Base-by-base conservation (phyloP, 441 rosid genomes). In the Croton setiger region DNA sequence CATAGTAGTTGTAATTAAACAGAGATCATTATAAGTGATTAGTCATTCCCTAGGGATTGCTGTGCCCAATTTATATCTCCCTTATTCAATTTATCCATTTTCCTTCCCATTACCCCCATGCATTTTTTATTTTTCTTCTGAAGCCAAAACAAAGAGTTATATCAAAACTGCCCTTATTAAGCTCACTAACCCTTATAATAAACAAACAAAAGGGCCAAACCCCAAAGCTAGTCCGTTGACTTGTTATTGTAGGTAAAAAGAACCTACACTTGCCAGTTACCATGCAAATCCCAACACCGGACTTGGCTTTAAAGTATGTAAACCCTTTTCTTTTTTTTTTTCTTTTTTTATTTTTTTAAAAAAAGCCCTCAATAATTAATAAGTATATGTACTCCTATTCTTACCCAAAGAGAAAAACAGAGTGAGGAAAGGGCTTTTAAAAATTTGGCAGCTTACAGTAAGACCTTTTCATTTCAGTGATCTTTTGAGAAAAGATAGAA, bases 191-290 rank as follows among this genome's bases (percentile, higher is more conserved):
- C 31, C 31, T 27, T 13, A 0, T 13, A 48, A 51, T 4, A 7
- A 18, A 51, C 7, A 51, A 51, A 17, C 3, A 53, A 10, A 53
- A 53, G 12, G 21, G 49, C 10, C n/a, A 39, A 39, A 39, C 9
- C 43, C 9, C 43, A 39, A 39, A 39, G 47, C 41, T 18, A 31
- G 54, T 31, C 56, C 79, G 81, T 81, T 81, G 84, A 81, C 87
- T 72, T 78, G 75, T 68, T 74, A 80, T 74, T 70, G 83, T 66
- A 52, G 71, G 48, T 48, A 52, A 14, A n/a, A 45, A 67, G 14
- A 61, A 79, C 83, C 72, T 74, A 75, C 81, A 77, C 37, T 68
- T 79, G 79, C 77, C 81, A 57, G 80, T 72, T n/a, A 60, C 54
- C 67, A 60, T 51, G 23, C 73, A 53, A 64, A 69, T 74, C 77